A percentile compares a stretch with the other conserved stretches of the same genome.
phyloP scores from a whole-genome alignment of 805 yeast genomes.

The Priceomyces fermenticarens region DNA sequence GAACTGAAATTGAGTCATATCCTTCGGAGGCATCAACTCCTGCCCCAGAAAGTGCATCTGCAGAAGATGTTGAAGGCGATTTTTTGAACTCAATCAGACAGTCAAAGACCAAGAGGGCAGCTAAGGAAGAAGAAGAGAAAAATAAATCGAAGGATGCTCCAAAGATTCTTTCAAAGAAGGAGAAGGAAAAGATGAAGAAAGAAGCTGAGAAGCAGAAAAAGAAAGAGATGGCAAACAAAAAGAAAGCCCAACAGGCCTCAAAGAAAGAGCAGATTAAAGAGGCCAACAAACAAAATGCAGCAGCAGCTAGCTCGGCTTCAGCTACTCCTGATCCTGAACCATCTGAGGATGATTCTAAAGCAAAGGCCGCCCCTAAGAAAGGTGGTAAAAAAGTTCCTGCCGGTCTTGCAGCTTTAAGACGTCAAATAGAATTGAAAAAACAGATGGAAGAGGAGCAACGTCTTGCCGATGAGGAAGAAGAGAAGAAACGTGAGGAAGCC shows the following conservation, averaged over 20 bases:
- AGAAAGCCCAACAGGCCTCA: constrained; percentile 67
- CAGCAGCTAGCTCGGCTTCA: constrained; percentile 25
- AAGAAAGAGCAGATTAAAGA: constrained; percentile 56
- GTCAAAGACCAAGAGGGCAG: constrained; percentile 75
- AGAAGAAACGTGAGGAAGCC: constrained; percentile 46
- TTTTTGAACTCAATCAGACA: constrained; percentile 81
- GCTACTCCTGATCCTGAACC: constrained; percentile 30
- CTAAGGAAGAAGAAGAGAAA: constrained; percentile 60
- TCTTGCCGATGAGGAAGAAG: constrained; percentile 69
- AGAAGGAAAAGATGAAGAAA: constrained; percentile 91
- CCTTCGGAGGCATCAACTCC: constrained; percentile 39
- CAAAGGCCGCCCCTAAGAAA: constrained; percentile 41
- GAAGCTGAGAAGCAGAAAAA: constrained; percentile 87
- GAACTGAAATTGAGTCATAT: constrained; percentile 23
- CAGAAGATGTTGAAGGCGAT: constrained; percentile 48
- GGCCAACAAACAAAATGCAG: constrained; percentile 44
- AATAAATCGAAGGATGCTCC: constrained; percentile 55
- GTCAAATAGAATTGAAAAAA: constrained; percentile 84
- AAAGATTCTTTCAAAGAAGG: constrained; percentile 84
- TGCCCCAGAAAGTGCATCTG: constrained; percentile 17
- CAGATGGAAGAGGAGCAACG: constrained; percentile 83
- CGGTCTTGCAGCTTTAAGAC: constrained; percentile 85
- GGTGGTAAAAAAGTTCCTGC: constrained; percentile 83
- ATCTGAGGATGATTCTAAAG: constrained; percentile 27
- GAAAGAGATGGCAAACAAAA: constrained; percentile 84